Percentiles rank a stretch among this genome's conserved stretches.
These are phyloP conservation scores for Hylodesmum podocarpum DNA, from an alignment of 306 rosid species.

Conservation along the genomic window DNA sequence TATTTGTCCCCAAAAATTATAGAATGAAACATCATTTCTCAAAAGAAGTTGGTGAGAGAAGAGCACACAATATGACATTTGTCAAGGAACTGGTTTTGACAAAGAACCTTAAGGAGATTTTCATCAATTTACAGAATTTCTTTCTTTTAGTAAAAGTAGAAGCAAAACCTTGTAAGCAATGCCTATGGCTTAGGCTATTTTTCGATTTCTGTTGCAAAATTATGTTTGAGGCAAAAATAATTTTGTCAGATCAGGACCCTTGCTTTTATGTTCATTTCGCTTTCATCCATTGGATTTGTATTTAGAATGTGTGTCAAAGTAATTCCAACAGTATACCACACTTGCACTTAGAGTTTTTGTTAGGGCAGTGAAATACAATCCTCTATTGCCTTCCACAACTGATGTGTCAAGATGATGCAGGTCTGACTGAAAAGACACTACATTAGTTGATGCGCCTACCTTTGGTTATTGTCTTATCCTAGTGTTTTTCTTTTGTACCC, in stretches of 20 bases:
- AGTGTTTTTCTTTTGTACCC: neutral
- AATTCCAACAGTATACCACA: no score
- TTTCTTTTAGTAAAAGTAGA: neutral
- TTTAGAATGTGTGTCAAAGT: no score
- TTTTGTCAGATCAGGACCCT: no score
- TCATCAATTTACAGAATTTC: slow-evolving; percentile 1
- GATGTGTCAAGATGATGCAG: neutral
- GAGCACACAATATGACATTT: neutral
- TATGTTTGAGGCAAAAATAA: no score
- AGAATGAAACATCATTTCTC: neutral
- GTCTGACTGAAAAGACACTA: neutral
- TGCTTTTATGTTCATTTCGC: no score
- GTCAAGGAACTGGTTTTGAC: slow-evolving; percentile 15
- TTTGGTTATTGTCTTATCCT: neutral
- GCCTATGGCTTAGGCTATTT: neutral
- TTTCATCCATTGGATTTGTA: no score
- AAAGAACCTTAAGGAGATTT: slow-evolving; percentile 8
- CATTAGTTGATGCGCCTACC: neutral
- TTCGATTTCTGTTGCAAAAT: no score
- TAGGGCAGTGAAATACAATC: neutral
- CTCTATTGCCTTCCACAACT: neutral
- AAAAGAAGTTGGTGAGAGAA: slow-evolving; percentile 1
- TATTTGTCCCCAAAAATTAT: neutral
- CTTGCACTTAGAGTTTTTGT: neutral
- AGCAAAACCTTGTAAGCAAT: neutral